Conservation (phyloP, 2,329 filamentous ascomycete genomes). For the Xenoacremonium recifei region DNA sequence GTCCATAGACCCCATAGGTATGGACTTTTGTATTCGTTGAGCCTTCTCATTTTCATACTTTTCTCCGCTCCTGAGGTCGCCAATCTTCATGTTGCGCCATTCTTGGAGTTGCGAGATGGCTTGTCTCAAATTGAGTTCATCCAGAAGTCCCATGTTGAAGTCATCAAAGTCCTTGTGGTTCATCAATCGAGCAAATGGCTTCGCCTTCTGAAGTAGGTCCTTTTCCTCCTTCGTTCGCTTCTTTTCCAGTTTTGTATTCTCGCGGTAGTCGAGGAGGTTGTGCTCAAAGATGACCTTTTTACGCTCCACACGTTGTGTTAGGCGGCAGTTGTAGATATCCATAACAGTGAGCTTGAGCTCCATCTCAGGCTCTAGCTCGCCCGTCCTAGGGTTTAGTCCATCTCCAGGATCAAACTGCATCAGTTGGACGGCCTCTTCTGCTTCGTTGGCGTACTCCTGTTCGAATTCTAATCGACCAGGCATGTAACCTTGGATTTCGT, state of each 20-base stretch:
- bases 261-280: conserved; percentile 86
- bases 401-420: conserved; percentile 98
- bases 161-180: conserved; percentile 86
- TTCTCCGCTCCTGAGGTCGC: conserved; percentile 80
- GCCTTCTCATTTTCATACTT: conserved; percentile 92
- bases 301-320: conserved; percentile 87
- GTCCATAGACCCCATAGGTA: conserved; percentile 80
- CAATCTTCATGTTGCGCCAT: conserved; percentile 83
- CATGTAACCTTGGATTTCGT: conserved; percentile 99
- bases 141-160: conserved; percentile 79
- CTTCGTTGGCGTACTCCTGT: conserved; percentile 95
- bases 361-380: conserved; percentile 90
- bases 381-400: conserved; percentile 80
- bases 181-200: conserved; percentile 97
- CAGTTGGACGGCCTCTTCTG: conserved; percentile 94
- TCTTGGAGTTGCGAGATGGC: conserved; percentile 91
- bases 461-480: conserved; percentile 96
- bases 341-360: conserved; percentile 97
- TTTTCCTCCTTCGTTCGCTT: conserved; percentile 94
- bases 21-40: conserved; percentile 64
- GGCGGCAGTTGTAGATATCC: conserved; percentile 92
- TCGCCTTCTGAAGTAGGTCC: conserved; percentile 87
- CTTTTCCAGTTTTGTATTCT: conserved; percentile 87
- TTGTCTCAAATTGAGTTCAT: conserved; percentile 87
- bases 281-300: conserved; percentile 98